Percentiles rank a stretch among this genome's conserved stretches.
These are phyloP conservation scores for Allantophomopsis cytisporea DNA, from an alignment of 2,329 filamentous ascomycete species.

Conservation along the genomic window DNA sequence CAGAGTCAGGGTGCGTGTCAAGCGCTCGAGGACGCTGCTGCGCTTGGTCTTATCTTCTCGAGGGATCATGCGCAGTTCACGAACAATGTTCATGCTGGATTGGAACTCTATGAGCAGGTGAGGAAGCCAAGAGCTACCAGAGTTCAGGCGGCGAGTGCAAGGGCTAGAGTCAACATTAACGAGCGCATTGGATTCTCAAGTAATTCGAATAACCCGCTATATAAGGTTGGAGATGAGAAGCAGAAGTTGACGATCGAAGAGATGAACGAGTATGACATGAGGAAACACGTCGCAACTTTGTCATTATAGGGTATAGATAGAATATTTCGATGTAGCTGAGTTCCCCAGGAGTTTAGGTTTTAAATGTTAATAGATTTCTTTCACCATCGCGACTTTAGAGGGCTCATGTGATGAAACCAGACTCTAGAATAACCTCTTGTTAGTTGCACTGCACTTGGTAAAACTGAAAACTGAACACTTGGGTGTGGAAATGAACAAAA, in stretches of 20 bases:
- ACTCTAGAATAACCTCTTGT: no score
- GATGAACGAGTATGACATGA: conserved; percentile 42
- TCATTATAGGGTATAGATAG: no score
- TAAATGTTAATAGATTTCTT: no score
- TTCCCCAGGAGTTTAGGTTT: no score
- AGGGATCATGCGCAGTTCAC: conserved; percentile 15
- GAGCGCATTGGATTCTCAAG: conserved; percentile 51
- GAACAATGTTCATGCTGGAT: conserved; percentile 29
- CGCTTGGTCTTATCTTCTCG: conserved; percentile 19
- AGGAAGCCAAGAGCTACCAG: conserved; percentile 37
- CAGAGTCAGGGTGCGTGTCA: conserved; percentile 48
- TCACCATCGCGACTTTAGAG: no score
- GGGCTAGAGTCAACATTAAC: conserved; percentile 46
- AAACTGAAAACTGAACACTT: no score
- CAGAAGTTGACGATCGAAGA: conserved; percentile 54
- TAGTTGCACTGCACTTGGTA: no score
- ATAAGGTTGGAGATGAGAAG: conserved; percentile 47
- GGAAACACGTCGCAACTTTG: no score
- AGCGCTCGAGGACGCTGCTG: conserved; percentile 24
- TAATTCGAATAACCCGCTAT: conserved; percentile 39
- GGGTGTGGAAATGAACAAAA: no score
- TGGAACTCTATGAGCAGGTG: conserved; percentile 34
- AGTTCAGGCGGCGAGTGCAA: conserved; percentile 42
- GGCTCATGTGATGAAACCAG: no score
- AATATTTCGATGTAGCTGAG: no score